Evolutionary conservation across 352 stramenopile species (phyloP).

Genomic region (Phytophthora idaei): DNA sequence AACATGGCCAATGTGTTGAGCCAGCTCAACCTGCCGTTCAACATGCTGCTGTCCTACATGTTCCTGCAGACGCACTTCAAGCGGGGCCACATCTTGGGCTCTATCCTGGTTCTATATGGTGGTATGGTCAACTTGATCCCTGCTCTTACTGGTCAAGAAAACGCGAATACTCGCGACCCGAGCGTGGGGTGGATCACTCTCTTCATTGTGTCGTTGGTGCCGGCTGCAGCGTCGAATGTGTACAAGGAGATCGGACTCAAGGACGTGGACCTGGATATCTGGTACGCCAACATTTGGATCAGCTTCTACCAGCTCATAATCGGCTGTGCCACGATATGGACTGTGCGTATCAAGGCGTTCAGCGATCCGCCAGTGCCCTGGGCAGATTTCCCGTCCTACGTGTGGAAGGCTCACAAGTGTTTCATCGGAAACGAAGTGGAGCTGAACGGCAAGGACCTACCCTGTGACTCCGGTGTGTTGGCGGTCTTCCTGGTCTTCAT

Average conservation of each 20-base stretch:
- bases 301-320: constrained; percentile 86
- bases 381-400: constrained; percentile 71
- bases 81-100: constrained; percentile 82
- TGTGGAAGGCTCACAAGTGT: constrained; percentile 71
- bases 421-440: constrained; percentile 78
- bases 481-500: constrained; percentile 86
- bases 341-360: constrained; percentile 79
- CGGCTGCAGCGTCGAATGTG: constrained; percentile 77
- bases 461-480: constrained; percentile 74
- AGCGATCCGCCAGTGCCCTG: constrained; percentile 78
- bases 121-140: constrained; percentile 88
- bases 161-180: constrained; percentile 74
- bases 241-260: constrained; percentile 92
- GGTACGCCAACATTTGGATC: constrained; percentile 89
- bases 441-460: constrained; percentile 57
- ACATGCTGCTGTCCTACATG: constrained; percentile 85
- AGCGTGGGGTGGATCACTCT: constrained; percentile 79
- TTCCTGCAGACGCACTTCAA: constrained; percentile 85
- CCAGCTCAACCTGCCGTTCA: constrained; percentile 87
- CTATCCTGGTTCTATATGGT: constrained; percentile 86
- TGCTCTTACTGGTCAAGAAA: constrained; percentile 66
- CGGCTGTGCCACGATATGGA: constrained; percentile 76
- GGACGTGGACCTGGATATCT: constrained; percentile 88
- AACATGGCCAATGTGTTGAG: constrained; percentile 88
- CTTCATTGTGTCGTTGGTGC: constrained; percentile 78